Evolutionary conservation across 805 yeast genomes (phyloP).

Genomic region (Myxozyma neotropica): DNA sequence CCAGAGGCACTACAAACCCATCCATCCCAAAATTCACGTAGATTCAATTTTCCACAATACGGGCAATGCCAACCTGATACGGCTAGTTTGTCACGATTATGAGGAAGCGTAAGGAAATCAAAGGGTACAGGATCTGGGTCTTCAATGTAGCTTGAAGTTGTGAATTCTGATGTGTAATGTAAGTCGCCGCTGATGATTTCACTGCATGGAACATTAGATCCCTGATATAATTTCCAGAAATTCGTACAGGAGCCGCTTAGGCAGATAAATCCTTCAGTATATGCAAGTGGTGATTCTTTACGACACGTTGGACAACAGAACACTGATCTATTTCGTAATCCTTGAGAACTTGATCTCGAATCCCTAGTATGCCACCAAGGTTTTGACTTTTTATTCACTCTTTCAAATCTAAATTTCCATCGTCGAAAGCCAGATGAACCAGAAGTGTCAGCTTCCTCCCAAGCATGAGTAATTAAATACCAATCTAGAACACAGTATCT

Average conservation of each 20-base stretch:
- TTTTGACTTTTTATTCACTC: neutral
- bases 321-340: too few species aligned
- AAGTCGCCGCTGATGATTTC: neutral
- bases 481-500: slow-evolving; percentile 16
- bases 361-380: slow-evolving; percentile 6
- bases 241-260: neutral
- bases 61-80: slow-evolving; percentile 8
- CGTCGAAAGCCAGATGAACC: neutral
- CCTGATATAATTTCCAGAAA: neutral
- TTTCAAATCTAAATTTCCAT: slow-evolving; percentile 11
- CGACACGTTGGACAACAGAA: too few species aligned
- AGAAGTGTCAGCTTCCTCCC: slow-evolving; percentile 1
- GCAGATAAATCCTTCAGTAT: neutral
- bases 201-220: neutral
- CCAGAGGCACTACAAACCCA: slow-evolving; percentile 6
- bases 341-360: too few species aligned
- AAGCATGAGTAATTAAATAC: slow-evolving; percentile 10
- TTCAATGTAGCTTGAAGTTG: neutral
- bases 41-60: slow-evolving; percentile 8
- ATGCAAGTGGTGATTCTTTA: neutral
- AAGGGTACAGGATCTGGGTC: neutral
- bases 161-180: neutral
- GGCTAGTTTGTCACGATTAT: neutral
- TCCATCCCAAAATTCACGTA: slow-evolving; percentile 12
- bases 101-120: neutral